These are phyloP conservation scores for Kodamaea kakaduensis DNA, from an alignment of 805 yeast genomes.

Conservation along the genomic window DNA sequence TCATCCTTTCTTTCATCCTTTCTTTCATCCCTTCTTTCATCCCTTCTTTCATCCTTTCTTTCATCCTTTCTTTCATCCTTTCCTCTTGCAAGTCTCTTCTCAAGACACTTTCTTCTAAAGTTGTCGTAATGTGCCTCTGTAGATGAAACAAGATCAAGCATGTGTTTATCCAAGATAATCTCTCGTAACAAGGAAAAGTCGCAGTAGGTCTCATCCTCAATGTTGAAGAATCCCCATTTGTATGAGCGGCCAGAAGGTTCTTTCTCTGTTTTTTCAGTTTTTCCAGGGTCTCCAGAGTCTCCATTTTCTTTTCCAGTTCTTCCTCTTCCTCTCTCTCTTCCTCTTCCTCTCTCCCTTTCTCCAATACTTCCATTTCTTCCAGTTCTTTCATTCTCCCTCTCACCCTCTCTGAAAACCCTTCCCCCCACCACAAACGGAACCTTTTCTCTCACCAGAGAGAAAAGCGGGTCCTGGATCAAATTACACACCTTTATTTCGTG, in stretches of 20 bases:
- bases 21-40: too few species aligned
- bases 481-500: slow-evolving; percentile 31
- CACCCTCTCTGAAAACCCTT: too few species aligned
- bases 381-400: neutral
- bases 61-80: too few species aligned
- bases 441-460: neutral
- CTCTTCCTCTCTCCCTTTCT: slow-evolving; percentile 1
- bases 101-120: slow-evolving; percentile 58
- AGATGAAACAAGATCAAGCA: slow-evolving; percentile 73
- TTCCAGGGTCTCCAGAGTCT: slow-evolving; percentile 36
- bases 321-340: neutral
- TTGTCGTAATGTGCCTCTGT: slow-evolving; percentile 76
- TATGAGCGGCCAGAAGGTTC: slow-evolving; percentile 67
- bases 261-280: too few species aligned
- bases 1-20: too few species aligned
- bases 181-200: slow-evolving; percentile 67
- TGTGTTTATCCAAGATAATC: slow-evolving; percentile 60
- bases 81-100: slow-evolving; percentile 35
- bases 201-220: slow-evolving; percentile 72
- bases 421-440: slow-evolving; percentile 1
- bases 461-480: slow-evolving; percentile 14
- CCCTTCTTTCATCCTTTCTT: too few species aligned
- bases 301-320: slow-evolving; percentile 9
- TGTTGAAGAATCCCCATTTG: slow-evolving; percentile 84
- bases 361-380: neutral